These are phyloP conservation scores for Aspergillus kassunensis DNA, from an alignment of 495 filamentous ascomycete genomes.

Conservation along the genomic window DNA sequence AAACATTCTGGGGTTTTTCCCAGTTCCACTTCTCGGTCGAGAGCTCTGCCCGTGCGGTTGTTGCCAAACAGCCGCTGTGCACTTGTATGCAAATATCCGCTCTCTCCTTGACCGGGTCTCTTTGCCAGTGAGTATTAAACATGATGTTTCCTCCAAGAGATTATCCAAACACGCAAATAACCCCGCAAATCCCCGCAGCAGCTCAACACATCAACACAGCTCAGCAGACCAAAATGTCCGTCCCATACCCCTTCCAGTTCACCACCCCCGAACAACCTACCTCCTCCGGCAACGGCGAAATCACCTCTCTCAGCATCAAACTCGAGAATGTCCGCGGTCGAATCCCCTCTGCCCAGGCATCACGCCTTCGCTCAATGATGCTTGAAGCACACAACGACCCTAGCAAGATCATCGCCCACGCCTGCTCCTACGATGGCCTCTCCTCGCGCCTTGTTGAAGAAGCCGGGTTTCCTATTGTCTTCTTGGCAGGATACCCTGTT, in stretches of 20 bases:
- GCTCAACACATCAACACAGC: not conserved
- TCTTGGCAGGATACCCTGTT: constrained; percentile 34
- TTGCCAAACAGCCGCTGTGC: not conserved
- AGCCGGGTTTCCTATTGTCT: constrained; percentile 38
- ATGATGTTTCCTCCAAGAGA: not conserved
- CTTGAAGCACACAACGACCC: constrained; percentile 32
- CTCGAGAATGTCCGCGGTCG: not conserved
- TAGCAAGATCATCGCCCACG: constrained; percentile 33
- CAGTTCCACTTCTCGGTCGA: not conserved
- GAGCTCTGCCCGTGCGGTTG: not conserved
- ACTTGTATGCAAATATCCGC: not conserved
- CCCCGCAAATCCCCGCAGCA: not conserved
- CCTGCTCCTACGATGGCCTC: constrained; percentile 38
- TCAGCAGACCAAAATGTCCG: not conserved
- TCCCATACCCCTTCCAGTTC: constrained; percentile 1
- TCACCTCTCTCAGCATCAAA: not conserved
- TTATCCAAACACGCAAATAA: no score
- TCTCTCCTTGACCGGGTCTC: not conserved
- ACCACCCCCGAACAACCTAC: constrained; percentile 1
- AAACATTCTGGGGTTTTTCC: not conserved
- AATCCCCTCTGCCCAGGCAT: not conserved
- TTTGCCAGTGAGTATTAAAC: not conserved
- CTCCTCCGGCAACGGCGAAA: not conserved
- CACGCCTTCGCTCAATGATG: constrained; percentile 23
- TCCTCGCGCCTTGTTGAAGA: constrained; percentile 39